Percentiles rank a stretch among this genome's conserved stretches.
Evolutionary conservation across 345 rosid species (phyloP).

Genomic region (Populus alba): DNA sequence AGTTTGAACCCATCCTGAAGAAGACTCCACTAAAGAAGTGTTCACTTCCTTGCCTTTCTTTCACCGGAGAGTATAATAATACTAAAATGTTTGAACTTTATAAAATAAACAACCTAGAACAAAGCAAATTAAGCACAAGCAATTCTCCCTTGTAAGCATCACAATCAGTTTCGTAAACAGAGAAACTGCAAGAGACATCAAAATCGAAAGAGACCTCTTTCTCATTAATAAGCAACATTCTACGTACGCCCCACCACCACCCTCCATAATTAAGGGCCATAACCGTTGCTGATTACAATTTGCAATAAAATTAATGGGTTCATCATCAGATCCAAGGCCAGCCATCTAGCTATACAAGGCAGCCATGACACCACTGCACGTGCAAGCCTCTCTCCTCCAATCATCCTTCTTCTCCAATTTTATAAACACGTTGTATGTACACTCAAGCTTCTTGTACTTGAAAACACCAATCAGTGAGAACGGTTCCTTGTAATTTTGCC

Average conservation of each 20-base stretch:
- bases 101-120: background rate
- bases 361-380: conserved; percentile 22
- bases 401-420: background rate
- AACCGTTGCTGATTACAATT: background rate
- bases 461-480: background rate
- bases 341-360: background rate
- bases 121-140: background rate
- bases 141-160: conserved; percentile 8
- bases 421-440: background rate
- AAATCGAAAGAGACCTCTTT: conserved; percentile 24
- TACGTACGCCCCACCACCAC: conserved; percentile 1
- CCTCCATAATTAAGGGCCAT: background rate
- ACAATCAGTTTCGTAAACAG: conserved; percentile 14
- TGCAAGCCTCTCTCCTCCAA: conserved; percentile 7
- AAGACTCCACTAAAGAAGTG: too few species aligned
- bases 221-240: conserved; percentile 36
- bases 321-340: conserved; percentile 41
- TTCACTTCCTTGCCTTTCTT: too few species aligned
- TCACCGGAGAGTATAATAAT: too few species aligned
- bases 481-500: background rate
- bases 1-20: too few species aligned
- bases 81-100: background rate
- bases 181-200: conserved; percentile 9
- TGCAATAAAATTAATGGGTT: conserved; percentile 8
- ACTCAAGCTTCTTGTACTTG: background rate